A percentile compares a stretch with the other conserved stretches of the same genome.
Evolutionary conservation across 2,329 filamentous ascomycete species (phyloP).

Genomic region (Verticillium isaacii): DNA sequence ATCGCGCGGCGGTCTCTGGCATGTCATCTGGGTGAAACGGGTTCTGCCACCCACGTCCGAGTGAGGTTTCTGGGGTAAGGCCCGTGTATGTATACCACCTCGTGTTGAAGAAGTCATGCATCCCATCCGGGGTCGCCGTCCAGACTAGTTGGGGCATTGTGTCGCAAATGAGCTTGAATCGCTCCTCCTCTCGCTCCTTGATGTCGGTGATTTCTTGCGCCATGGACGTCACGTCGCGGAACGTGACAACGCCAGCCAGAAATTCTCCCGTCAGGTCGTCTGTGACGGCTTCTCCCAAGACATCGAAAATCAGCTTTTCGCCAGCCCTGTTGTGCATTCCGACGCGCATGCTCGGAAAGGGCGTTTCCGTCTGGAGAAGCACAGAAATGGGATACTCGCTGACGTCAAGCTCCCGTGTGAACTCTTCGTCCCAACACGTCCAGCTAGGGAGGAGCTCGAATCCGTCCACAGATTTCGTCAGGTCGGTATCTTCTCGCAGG

Average conservation of each 20-base stretch:
- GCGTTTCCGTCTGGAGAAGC: slow-evolving; percentile 55
- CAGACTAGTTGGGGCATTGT: slow-evolving; percentile 69
- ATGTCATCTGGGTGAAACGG: slow-evolving; percentile 70
- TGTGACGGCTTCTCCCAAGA: slow-evolving; percentile 61
- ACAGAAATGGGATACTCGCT: slow-evolving; percentile 64
- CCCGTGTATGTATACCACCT: slow-evolving; percentile 81
- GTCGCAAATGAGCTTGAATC: slow-evolving; percentile 73
- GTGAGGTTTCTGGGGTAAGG: slow-evolving; percentile 54
- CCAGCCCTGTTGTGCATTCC: slow-evolving; percentile 55
- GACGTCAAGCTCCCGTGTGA: slow-evolving; percentile 49
- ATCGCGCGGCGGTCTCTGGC: slow-evolving; percentile 46
- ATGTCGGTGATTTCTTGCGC: slow-evolving; percentile 65
- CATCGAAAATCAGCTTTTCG: slow-evolving; percentile 56
- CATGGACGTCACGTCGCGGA: slow-evolving; percentile 68
- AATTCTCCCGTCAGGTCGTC: slow-evolving; percentile 68
- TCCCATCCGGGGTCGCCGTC: slow-evolving; percentile 64
- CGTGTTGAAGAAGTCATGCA: slow-evolving; percentile 69
- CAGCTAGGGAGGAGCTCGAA: slow-evolving; percentile 57
- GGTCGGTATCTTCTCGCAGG: slow-evolving; percentile 37
- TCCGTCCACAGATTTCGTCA: slow-evolving; percentile 37
- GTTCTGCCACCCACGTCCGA: slow-evolving; percentile 57
- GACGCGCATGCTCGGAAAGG: slow-evolving; percentile 55
- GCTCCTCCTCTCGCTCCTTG: slow-evolving; percentile 64
- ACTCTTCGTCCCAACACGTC: slow-evolving; percentile 61
- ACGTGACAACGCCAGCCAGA: slow-evolving; percentile 66